A percentile compares a stretch with the other conserved stretches of the same genome.
phyloP scores from a whole-genome alignment of 192 early-diverging fungal species.

The Umbelopsis ramanniana region DNA sequence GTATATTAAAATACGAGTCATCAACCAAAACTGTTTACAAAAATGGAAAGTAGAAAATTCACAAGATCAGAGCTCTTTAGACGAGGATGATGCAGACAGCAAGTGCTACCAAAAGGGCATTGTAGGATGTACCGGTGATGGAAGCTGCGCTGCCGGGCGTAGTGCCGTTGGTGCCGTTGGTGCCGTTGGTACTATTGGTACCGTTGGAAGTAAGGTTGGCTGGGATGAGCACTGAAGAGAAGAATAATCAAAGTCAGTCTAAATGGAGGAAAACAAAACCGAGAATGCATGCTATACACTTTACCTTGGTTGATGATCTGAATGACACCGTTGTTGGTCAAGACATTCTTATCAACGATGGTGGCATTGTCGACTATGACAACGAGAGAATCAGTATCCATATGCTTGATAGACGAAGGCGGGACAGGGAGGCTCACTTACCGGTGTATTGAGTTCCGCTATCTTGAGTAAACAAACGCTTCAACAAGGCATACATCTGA shows the following conservation, averaged over 20 bases:
- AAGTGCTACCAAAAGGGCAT: neutral
- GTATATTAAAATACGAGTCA: neutral
- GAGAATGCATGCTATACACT: neutral
- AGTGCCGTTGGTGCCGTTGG: neutral
- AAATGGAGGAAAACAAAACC: neutral
- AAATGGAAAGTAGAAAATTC: no score
- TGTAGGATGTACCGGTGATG: neutral
- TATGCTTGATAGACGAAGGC: no score
- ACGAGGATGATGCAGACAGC: neutral
- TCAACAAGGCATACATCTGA: neutral
- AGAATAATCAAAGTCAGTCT: neutral
- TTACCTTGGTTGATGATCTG: conserved; percentile 20
- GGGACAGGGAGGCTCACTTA: neutral
- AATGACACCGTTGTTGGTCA: conserved; percentile 26
- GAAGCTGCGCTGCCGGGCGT: neutral
- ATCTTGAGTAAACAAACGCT: neutral
- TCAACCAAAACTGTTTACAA: neutral
- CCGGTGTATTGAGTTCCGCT: neutral
- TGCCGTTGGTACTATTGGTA: neutral
- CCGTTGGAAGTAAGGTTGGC: neutral
- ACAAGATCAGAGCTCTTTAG: neutral
- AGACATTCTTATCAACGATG: conserved; percentile 13
- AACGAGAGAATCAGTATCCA: no score
- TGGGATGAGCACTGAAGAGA: neutral
- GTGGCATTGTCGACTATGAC: conserved; percentile 23